Evolutionary conservation across 169 alveolate species (phyloP), one percentile per base, ranked within the genome.

Genomic region (Plasmodium cynomolgi): DNA sequence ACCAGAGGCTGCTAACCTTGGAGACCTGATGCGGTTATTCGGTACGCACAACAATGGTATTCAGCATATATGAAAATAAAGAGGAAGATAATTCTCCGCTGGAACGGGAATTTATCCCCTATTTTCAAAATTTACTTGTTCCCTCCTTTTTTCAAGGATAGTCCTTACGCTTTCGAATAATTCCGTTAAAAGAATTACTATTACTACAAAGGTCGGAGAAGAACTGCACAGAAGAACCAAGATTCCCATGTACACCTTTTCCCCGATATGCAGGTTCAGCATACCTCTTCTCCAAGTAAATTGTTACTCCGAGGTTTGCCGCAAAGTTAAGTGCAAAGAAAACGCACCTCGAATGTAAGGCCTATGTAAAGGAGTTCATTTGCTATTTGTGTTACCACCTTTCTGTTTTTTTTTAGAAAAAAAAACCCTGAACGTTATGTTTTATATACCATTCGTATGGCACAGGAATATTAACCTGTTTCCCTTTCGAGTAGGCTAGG

Each of bases 11-110:
- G 95, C 97, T 96, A 97, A 97, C 98, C 98, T 97, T 97, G 98
- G 98, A 97, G 98, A 98, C 98, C 99, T 97, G 98, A 96, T 97
- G 99, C 99, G 99, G 99, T 98, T 97, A 95, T 97, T 96, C 62
- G 98, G 99, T 97, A 97, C 98, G 98, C 94, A 97, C 98, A 94
- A 96, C 97, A 74, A 90, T 96, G 77, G 98, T 73, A 96, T n/a
- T 44, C 26, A 73, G 72, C 58, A 20, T 73, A 74, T 74, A 73
- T 31, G 41, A 84, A 47, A 26, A 58, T 15, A 74, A 72, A 23
- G 34, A 23, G 58, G 54, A 11, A 17, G 47, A 72, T 7, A 9
- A 41, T 29, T 29, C 79, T 17, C 68, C n/a, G 72, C 81, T 68
- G 77, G 77, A 68, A 68, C 37, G n/a, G 77, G 31, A 68, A 26